Evolutionary conservation across 768 basidiomycete genomes (phyloP), one percentile per base, ranked within the genome.

Genomic region (Obba rivulosa): DNA sequence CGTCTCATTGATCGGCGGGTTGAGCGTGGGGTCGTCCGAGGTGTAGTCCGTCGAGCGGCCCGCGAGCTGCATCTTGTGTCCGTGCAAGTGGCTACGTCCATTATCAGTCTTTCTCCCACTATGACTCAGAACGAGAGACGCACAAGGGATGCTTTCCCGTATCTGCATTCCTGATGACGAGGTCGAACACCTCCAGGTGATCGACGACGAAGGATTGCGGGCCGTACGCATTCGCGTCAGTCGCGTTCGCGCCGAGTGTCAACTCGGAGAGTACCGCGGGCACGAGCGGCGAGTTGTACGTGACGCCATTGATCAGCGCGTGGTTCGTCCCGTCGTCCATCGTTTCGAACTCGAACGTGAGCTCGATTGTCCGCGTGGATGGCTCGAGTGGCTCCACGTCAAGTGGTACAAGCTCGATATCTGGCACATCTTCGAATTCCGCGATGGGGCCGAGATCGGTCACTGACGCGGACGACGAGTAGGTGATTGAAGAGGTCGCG

Each of bases 321-420:
- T 71, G 85, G 67, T 93, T 94, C 22, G 84, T 87, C 23, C 92
- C 92, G 59, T 93, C 85, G 55, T 76, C 69, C 79, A 91, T 86
- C 2, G 92, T 92, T 61, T 87, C 82, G 65, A 97, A 97, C 46
- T 65, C 69, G 38, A 86, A 80, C 57, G 85, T 78, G 46, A 97
- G 76, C 50, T 79, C 77, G 59, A 89, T 75, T 1, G 79, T 80
- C 51, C 73, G 74, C 24, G 83, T 80, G 1, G 72, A 68, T 0
- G 65, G 57, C 1, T 70, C 73, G 54, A 82, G 77, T 1, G 83
- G 68, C 37, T 78, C 64, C 17, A 64, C 66, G 0, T 66, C 64
- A 28, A 87, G 54, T 0, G 94, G 92, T 0, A 85, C 80, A 39
- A 95, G 72, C 21, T 73, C 62, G 8, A 75, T 75, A 62, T 96